These are phyloP conservation scores for Hibiscus trionum DNA, from an alignment of 345 rosid genomes.

Conservation along the genomic window DNA sequence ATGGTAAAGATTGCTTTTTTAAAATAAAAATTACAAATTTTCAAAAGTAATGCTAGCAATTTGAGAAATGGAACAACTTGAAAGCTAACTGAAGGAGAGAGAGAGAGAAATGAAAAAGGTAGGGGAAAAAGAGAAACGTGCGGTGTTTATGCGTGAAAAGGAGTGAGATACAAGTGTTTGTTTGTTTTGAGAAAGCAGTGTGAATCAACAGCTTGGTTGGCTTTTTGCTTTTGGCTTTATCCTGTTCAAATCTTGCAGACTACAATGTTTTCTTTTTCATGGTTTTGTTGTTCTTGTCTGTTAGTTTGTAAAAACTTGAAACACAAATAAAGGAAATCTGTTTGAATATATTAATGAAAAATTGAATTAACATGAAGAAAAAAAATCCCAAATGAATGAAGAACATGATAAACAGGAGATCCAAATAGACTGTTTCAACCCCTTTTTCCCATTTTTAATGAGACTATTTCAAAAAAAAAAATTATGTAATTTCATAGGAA, in stretches of 20 bases:
- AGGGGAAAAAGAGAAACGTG: constrained; percentile 4
- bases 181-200: not conserved
- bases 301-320: not conserved
- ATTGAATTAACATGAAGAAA: no score
- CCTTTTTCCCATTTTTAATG: no score
- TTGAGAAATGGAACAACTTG: not conserved
- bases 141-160: constrained; percentile 14
- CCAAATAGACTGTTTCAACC: no score
- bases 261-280: not conserved
- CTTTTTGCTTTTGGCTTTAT: not conserved
- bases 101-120: not conserved
- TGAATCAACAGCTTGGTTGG: not conserved
- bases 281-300: not conserved
- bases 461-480: no score
- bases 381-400: no score
- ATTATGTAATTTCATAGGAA: no score
- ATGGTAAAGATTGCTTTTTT: not conserved
- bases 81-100: not conserved
- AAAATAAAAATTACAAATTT: not conserved
- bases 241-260: not conserved
- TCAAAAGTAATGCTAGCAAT: not conserved
- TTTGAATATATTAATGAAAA: no score
- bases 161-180: constrained; percentile 9
- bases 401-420: no score
- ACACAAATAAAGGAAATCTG: not conserved